phyloP scores from a whole-genome alignment of 2,329 filamentous ascomycete species.

The Diaporthe vexans region DNA sequence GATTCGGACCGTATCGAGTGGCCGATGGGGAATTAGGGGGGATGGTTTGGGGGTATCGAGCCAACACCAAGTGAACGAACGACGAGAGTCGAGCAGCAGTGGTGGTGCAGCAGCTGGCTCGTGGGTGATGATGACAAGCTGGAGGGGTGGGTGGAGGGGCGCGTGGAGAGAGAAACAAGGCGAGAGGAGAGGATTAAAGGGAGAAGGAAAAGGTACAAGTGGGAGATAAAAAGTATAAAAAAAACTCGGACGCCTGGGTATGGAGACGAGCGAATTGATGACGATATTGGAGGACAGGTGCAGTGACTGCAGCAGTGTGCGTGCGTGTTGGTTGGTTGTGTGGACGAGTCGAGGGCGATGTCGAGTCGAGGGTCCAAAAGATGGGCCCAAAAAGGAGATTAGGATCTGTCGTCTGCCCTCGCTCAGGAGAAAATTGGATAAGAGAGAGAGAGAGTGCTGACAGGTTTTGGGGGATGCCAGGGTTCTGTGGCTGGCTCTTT shows the following conservation, averaged over 20 bases:
- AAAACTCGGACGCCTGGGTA: not conserved
- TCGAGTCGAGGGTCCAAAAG: conserved; percentile 20
- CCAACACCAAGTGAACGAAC: conserved; percentile 8
- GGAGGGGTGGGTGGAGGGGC: not conserved
- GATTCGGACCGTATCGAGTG: not conserved
- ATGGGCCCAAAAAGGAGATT: conserved; percentile 32
- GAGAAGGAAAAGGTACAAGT: not conserved
- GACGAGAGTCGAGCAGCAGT: not conserved
- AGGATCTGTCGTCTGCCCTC: conserved; percentile 27
- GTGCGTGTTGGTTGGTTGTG: not conserved
- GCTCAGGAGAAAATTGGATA: conserved; percentile 27
- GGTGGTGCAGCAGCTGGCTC: conserved; percentile 5
- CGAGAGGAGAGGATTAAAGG: conserved; percentile 5
- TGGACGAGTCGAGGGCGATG: conserved; percentile 16
- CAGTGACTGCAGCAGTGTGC: too few relatives aligned
- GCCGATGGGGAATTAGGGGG: not conserved
- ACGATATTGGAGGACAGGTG: conserved; percentile 15
- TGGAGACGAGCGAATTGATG: conserved; percentile 21
- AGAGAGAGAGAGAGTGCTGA: not conserved
- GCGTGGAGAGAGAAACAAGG: not conserved
- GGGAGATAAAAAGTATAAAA: not conserved
- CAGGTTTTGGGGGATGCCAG: not conserved
- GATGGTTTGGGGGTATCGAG: not conserved
- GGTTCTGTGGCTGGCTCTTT: conserved; percentile 1
- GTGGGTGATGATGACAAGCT: not conserved